Conservation (phyloP, 116 monocot species). For the Dioscorea cayenensis region DNA sequence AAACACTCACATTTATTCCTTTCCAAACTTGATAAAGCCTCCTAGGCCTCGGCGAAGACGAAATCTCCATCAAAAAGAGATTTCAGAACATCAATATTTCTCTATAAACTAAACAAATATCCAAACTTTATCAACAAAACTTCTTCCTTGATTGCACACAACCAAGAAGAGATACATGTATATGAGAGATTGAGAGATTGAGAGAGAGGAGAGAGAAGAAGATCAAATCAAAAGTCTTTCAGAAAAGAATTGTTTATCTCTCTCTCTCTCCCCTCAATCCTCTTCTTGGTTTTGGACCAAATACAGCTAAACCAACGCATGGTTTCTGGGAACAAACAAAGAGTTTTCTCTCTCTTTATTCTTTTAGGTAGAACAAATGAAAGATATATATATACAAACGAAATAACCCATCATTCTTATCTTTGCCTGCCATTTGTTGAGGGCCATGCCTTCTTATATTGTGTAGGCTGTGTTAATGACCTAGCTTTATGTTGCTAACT, state of each 20-base stretch:
- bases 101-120: background rate
- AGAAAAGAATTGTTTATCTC: background rate
- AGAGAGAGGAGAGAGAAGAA: background rate
- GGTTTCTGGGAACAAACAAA: background rate
- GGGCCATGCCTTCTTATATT: no score
- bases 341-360: no score
- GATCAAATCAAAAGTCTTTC: background rate
- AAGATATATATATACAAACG: no score
- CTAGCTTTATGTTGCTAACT: no score
- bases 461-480: no score
- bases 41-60: conserved; percentile 22
- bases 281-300: background rate
- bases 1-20: conserved; percentile 74
- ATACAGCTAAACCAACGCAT: background rate
- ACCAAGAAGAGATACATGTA: no score
- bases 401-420: no score
- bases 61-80: background rate
- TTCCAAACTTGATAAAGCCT: conserved; percentile 82
- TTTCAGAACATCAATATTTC: no score
- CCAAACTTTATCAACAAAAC: background rate
- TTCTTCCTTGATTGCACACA: no score
- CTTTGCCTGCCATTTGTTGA: no score
- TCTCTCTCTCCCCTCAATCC: background rate
- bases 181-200: background rate
- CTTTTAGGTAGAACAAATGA: no score